Conservation (phyloP, 257 asterid species). For the Datura wrightii region DNA sequence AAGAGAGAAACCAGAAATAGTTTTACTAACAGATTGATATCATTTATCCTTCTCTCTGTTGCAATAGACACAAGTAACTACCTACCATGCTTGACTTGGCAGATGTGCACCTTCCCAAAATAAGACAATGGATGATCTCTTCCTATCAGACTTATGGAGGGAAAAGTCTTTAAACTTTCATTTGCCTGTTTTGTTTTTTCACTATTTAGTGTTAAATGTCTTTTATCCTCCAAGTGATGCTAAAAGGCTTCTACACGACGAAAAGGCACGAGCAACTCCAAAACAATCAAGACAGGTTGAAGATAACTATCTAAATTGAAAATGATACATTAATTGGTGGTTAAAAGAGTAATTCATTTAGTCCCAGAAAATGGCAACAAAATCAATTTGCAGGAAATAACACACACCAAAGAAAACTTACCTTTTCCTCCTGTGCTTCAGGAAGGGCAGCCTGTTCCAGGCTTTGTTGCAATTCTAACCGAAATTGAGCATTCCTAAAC, state of each 20-base stretch:
- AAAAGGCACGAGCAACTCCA: neutral
- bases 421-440: conserved; percentile 73
- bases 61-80: neutral
- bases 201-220: conserved; percentile 1
- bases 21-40: neutral
- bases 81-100: neutral
- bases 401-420: conserved; percentile 35
- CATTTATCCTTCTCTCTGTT: neutral
- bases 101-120: neutral
- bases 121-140: neutral
- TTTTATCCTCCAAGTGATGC: neutral
- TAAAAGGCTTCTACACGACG: neutral
- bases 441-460: conserved; percentile 97
- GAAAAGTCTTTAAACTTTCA: neutral
- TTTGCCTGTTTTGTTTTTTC: neutral
- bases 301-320: neutral
- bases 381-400: neutral
- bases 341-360: neutral
- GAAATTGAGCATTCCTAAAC: conserved; percentile 91
- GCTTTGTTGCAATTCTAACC: conserved; percentile 94
- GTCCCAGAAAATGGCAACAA: conserved; percentile 11
- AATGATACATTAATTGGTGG: neutral
- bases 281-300: conserved; percentile 2
- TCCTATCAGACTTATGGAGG: neutral
- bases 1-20: neutral